Evolutionary conservation across 2,329 filamentous ascomycete species (phyloP).

Genomic region (Claviceps pazoutovae): DNA sequence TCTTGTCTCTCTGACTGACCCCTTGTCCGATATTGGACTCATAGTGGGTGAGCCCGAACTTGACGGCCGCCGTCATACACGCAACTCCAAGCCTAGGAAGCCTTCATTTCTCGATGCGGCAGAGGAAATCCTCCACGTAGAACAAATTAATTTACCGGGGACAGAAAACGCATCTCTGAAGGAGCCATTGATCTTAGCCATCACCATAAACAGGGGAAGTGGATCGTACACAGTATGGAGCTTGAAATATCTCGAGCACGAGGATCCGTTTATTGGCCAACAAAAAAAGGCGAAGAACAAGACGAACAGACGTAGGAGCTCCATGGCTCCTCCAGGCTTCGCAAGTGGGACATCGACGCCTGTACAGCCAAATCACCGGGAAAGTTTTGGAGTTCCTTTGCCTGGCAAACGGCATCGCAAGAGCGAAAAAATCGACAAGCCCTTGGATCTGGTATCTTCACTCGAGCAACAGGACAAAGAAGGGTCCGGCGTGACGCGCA

Average conservation of each 20-base stretch:
- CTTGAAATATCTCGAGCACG: slow-evolving; percentile 59
- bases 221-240: slow-evolving; percentile 77
- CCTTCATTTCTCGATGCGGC: slow-evolving; percentile 51
- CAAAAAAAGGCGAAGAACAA: slow-evolving; percentile 32
- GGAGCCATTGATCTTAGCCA: slow-evolving; percentile 52
- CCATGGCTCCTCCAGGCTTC: slow-evolving; percentile 53
- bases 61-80: slow-evolving; percentile 13
- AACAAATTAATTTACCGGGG: slow-evolving; percentile 47
- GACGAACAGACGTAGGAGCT: slow-evolving; percentile 41
- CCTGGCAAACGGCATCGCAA: slow-evolving; percentile 40
- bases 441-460: slow-evolving; percentile 51
- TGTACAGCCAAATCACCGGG: slow-evolving; percentile 53
- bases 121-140: slow-evolving; percentile 77
- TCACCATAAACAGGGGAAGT: slow-evolving; percentile 67
- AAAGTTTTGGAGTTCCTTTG: slow-evolving; percentile 56
- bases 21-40: slow-evolving; percentile 71
- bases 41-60: slow-evolving; percentile 50
- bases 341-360: slow-evolving; percentile 68
- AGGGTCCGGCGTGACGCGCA: slow-evolving; percentile 35
- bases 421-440: slow-evolving; percentile 36
- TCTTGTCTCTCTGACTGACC: slow-evolving; percentile 73
- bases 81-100: slow-evolving; percentile 25
- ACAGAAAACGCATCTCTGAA: slow-evolving; percentile 20
- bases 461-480: slow-evolving; percentile 54
- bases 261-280: slow-evolving; percentile 38